Percentiles rank a stretch among this genome's conserved stretches.
Conservation (phyloP, 192 early-diverging fungal genomes). For the Entophlyctis luteolus region DNA sequence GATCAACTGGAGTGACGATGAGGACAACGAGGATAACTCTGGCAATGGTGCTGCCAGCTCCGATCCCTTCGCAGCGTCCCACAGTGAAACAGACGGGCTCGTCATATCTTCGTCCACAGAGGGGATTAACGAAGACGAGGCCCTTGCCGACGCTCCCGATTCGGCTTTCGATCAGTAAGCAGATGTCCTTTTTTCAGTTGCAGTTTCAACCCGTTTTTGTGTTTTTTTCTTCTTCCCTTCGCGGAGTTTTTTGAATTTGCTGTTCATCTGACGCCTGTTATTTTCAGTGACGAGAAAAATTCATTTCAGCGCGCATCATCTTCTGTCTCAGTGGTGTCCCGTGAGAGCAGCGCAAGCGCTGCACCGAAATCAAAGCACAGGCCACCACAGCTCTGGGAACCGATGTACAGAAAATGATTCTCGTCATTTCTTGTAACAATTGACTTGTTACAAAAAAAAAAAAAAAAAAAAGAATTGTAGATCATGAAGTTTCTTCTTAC, state of each 20-base stretch:
- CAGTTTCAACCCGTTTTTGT: not conserved
- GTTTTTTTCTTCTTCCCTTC: not conserved
- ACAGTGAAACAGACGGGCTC: too few relatives aligned
- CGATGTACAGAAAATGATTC: too few relatives aligned
- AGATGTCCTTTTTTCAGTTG: too few relatives aligned
- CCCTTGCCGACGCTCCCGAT: too few relatives aligned
- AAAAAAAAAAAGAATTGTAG: not conserved
- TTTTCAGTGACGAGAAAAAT: not conserved
- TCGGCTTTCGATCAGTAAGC: too few relatives aligned
- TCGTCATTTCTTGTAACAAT: too few relatives aligned
- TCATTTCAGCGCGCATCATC: not conserved
- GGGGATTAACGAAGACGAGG: too few relatives aligned
- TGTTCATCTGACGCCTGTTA: not conserved
- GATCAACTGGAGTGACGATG: conserved; percentile 19
- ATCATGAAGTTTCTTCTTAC: conserved; percentile 14
- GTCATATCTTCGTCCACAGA: too few relatives aligned
- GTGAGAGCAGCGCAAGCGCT: not conserved
- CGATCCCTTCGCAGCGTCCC: too few relatives aligned
- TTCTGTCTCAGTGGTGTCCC: not conserved
- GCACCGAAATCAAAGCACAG: not conserved
- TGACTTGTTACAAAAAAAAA: not conserved
- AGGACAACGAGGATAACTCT: not conserved
- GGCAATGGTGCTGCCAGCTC: too few relatives aligned
- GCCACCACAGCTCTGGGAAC: conserved; percentile 9
- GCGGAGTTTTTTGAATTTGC: not conserved